Conservation (phyloP, 2,329 filamentous ascomycete species). For the Fusarium nelsonii region DNA sequence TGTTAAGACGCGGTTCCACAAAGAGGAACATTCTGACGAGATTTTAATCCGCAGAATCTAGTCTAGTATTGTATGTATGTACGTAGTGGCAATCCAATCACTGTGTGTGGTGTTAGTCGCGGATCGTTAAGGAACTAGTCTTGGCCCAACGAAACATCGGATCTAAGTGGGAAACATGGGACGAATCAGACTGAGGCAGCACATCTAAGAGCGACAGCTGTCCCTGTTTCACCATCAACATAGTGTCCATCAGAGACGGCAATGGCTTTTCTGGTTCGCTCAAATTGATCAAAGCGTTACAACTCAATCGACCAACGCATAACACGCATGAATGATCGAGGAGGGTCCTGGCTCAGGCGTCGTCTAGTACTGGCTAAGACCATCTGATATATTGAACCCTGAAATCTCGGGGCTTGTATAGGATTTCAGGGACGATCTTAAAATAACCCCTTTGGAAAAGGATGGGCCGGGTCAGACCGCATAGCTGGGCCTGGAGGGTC, state of each 20-base stretch:
- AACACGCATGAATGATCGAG: conserved; percentile 29
- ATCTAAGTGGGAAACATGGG: conserved; percentile 30
- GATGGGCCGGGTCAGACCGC: background rate
- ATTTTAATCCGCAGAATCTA: conserved; percentile 4
- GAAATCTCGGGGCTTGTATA: conserved; percentile 1
- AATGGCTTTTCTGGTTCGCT: conserved; percentile 6
- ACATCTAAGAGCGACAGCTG: conserved; percentile 24
- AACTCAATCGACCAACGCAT: conserved; percentile 29
- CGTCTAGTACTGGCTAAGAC: conserved; percentile 40
- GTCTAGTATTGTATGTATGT: background rate
- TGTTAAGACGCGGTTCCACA: conserved; percentile 33
- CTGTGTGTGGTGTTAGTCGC: conserved; percentile 17
- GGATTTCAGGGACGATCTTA: conserved; percentile 12
- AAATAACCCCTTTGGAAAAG: conserved; percentile 15
- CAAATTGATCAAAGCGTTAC: conserved; percentile 12
- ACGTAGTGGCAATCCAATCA: conserved; percentile 8
- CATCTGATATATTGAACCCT: conserved; percentile 18
- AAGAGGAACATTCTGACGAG: conserved; percentile 12
- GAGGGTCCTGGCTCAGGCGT: conserved; percentile 22
- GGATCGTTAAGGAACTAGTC: conserved; percentile 5
- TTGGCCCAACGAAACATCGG: conserved; percentile 25
- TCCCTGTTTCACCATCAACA: conserved; percentile 35
- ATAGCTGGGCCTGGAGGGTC: conserved; percentile 10
- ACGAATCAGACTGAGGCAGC: conserved; percentile 29
- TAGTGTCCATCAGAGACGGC: conserved; percentile 11